A percentile compares a stretch with the other conserved stretches of the same genome.
Conservation (phyloP, 305 asterid genomes). For the Petunia hybrid region DNA sequence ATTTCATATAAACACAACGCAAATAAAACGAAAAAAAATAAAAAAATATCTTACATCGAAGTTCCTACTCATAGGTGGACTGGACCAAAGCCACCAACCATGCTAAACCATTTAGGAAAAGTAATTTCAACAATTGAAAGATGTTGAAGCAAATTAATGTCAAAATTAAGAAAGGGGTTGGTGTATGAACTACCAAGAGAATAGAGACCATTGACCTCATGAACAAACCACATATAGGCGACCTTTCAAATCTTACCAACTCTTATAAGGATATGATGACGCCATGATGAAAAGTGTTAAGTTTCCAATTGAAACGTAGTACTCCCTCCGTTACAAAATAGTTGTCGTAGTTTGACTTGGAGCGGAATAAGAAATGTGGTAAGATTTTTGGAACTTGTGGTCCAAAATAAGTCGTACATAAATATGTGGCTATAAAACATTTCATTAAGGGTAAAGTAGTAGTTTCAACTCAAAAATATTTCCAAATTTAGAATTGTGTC, state of each 20-base stretch:
- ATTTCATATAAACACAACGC: background rate
- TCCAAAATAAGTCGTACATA: too few relatives aligned
- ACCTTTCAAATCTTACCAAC: conserved; percentile 21
- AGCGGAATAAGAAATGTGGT: too few relatives aligned
- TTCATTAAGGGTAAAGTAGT: too few relatives aligned
- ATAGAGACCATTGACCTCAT: background rate
- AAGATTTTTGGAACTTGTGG: too few relatives aligned
- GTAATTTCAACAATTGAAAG: background rate
- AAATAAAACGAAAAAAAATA: background rate
- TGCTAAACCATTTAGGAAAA: background rate
- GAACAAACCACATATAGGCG: background rate
- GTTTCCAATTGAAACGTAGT: background rate
- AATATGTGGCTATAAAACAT: too few relatives aligned
- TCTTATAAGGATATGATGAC: conserved; percentile 3
- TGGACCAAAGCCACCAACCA: background rate
- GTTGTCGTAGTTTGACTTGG: too few relatives aligned
- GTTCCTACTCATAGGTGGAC: background rate
- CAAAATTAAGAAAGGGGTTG: background rate
- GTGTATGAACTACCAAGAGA: background rate
- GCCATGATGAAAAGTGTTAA: background rate
- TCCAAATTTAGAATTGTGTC: too few relatives aligned
- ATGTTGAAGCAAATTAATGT: background rate
- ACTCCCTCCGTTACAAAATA: too few relatives aligned
- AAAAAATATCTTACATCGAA: background rate
- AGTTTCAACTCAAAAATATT: too few relatives aligned